phyloP scores from a whole-genome alignment of 108 stramenopile genomes.

The Fragilaria radians region DNA sequence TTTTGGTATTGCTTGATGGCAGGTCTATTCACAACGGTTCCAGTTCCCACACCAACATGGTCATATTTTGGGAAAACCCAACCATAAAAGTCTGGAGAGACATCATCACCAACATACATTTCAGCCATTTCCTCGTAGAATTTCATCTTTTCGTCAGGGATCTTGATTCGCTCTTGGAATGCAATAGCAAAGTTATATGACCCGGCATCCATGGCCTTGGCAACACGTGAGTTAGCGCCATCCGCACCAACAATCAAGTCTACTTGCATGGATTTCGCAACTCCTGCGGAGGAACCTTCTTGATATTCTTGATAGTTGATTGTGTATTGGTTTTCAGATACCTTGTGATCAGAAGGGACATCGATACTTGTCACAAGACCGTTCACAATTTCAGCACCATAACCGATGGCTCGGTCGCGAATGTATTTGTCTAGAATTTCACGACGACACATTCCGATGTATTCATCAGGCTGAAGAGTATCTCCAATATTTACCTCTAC shows the following conservation, averaged over 20 bases:
- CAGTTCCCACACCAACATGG: slow-evolving; percentile 98
- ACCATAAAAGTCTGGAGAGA: slow-evolving; percentile 97
- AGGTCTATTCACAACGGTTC: slow-evolving; percentile 96
- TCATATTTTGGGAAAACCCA: slow-evolving; percentile 99
- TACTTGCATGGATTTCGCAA: slow-evolving; percentile 77
- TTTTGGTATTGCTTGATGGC: slow-evolving; percentile 99
- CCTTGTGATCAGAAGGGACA: slow-evolving; percentile 81
- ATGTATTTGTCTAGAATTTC: slow-evolving; percentile 96
- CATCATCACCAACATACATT: slow-evolving; percentile 99
- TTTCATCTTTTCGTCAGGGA: slow-evolving; percentile 93
- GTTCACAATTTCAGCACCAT: slow-evolving; percentile 88
- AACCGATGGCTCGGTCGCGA: slow-evolving; percentile 92
- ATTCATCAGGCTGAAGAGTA: slow-evolving; percentile 94
- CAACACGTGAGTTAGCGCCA: slow-evolving; percentile 97
- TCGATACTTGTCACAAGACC: slow-evolving; percentile 93
- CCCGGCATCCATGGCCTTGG: slow-evolving; percentile 98
- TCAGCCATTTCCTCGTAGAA: slow-evolving; percentile 98
- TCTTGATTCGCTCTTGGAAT: slow-evolving; percentile 98
- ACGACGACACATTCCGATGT: slow-evolving; percentile 98
- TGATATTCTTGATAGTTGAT: slow-evolving; percentile 84
- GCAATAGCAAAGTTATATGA: slow-evolving; percentile 98
- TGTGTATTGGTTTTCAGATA: slow-evolving; percentile 69
- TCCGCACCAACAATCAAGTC: slow-evolving; percentile 94
- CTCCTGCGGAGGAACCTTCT: slow-evolving; percentile 61
- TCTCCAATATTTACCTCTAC: slow-evolving; percentile 96